phyloP scores from a whole-genome alignment of 2,329 filamentous ascomycete genomes.

The Cryphonectria japonica region DNA sequence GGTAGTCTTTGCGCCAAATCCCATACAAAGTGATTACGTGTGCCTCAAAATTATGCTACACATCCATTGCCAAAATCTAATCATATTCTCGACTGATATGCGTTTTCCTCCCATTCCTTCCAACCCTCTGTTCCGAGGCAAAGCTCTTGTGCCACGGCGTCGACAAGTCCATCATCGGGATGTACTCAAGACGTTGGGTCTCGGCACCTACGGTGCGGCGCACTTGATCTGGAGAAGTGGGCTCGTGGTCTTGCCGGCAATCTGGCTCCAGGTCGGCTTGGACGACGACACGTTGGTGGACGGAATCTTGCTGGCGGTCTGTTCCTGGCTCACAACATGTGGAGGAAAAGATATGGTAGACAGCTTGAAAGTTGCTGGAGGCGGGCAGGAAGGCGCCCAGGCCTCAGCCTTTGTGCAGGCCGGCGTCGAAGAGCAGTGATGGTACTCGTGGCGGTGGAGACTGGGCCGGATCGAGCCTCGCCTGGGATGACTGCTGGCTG shows the following conservation, averaged over 20 bases:
- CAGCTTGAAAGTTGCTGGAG: background rate
- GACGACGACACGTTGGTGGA: background rate
- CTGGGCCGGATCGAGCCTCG: background rate
- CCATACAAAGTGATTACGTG: background rate
- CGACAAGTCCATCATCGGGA: background rate
- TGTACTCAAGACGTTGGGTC: background rate
- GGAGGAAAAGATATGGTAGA: too few species aligned
- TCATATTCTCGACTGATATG: too few species aligned
- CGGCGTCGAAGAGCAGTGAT: background rate
- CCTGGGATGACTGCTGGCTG: background rate
- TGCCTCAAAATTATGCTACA: too few species aligned
- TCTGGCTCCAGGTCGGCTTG: slow-evolving; percentile 5
- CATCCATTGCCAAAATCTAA: too few species aligned
- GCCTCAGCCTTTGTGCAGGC: too few species aligned
- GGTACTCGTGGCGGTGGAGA: background rate
- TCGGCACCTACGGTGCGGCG: background rate
- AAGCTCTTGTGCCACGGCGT: too few species aligned
- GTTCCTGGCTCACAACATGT: too few species aligned
- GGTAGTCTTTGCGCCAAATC: background rate
- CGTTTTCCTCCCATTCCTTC: too few species aligned
- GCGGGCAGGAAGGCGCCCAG: background rate
- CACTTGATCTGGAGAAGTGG: background rate
- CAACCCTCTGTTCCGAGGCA: too few species aligned
- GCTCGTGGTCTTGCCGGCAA: background rate
- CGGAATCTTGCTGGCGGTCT: too few species aligned